phyloP scores from a whole-genome alignment of 108 stramenopile genomes.

The Pseudonitzschia multiseries region DNA sequence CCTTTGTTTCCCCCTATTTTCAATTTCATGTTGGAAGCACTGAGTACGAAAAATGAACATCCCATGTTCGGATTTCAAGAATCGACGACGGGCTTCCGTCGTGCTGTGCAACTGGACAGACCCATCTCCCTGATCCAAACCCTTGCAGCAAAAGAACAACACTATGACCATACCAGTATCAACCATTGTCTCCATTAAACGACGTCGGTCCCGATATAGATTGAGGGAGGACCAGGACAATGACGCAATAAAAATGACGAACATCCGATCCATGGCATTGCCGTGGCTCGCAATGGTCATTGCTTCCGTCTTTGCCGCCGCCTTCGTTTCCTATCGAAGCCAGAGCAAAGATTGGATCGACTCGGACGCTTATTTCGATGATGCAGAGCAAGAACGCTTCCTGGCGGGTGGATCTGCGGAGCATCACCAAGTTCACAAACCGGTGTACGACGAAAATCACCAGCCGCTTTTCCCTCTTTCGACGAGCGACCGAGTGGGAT shows the following conservation, averaged over 20 bases:
- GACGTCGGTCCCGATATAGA: background rate
- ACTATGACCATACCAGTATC: background rate
- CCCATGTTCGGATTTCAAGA: background rate
- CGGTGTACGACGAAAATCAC: slow-evolving; percentile 36
- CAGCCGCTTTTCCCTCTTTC: slow-evolving; percentile 55
- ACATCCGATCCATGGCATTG: slow-evolving; percentile 11
- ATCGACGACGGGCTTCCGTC: background rate
- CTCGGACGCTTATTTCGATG: background rate
- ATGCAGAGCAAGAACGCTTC: background rate
- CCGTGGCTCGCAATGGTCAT: slow-evolving; percentile 32
- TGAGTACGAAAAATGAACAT: too few species aligned
- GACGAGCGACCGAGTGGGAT: slow-evolving; percentile 49
- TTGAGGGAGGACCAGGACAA: background rate
- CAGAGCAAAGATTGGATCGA: background rate
- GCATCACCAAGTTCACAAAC: slow-evolving; percentile 24
- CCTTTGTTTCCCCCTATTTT: too few species aligned
- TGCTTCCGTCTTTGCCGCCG: slow-evolving; percentile 28
- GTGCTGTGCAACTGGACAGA: background rate
- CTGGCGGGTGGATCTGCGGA: background rate
- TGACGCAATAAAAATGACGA: background rate
- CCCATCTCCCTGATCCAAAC: background rate
- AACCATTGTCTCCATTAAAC: background rate
- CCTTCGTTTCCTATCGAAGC: slow-evolving; percentile 7
- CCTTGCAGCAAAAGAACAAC: background rate
- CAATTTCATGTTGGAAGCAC: background rate